Conservation (phyloP, 768 basidiomycete species). For the Amanita polypyramis region DNA sequence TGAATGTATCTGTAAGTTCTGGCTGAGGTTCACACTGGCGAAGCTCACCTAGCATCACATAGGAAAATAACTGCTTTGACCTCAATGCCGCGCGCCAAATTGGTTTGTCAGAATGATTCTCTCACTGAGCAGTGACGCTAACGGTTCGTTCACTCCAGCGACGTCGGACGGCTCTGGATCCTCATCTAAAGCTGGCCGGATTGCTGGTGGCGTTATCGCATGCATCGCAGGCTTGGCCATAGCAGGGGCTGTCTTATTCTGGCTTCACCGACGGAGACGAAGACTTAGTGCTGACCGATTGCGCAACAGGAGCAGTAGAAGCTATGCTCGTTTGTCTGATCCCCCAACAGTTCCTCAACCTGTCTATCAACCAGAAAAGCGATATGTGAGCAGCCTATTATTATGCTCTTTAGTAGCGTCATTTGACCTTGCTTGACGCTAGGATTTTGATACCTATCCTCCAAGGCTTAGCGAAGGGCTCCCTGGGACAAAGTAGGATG, state of each 20-base stretch:
- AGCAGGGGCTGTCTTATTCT: conserved; percentile 16
- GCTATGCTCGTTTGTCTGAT: background rate
- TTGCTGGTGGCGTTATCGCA: conserved; percentile 51
- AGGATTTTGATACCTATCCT: background rate
- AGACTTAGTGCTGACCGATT: background rate
- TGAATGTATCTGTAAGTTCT: conserved; percentile 20
- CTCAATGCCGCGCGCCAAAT: background rate
- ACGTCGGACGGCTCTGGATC: background rate
- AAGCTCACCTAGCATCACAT: background rate
- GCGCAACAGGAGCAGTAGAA: background rate
- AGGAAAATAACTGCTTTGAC: background rate
- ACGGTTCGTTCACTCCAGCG: background rate
- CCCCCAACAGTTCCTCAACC: background rate
- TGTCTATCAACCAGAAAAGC: background rate
- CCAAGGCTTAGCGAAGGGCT: background rate
- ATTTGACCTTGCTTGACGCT: background rate
- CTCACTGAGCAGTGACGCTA: background rate
- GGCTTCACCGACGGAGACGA: background rate
- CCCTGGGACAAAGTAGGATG: too few species aligned
- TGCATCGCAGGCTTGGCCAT: conserved; percentile 34
- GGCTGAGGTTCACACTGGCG: background rate
- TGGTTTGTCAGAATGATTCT: background rate
- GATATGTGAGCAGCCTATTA: background rate
- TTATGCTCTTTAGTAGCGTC: background rate
- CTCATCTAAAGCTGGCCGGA: conserved; percentile 35